phyloP scores from a whole-genome alignment of 202 grass and related monocot species.

The Tripidium arundinaceum region DNA sequence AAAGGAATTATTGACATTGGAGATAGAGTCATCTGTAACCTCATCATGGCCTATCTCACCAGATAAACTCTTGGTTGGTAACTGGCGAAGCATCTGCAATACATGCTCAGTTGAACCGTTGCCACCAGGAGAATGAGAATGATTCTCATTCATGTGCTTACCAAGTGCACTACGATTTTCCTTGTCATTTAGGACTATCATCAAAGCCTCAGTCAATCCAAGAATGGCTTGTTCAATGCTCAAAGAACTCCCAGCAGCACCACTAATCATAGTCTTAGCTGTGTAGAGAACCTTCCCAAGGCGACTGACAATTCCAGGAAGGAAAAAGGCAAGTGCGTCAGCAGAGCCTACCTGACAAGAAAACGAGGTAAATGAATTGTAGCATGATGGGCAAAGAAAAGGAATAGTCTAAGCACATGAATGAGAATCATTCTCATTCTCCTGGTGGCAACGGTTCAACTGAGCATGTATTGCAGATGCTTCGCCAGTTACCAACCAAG shows the following conservation, averaged over 20 bases:
- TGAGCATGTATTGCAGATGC: no score
- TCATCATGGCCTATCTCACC: no score
- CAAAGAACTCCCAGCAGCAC: constrained; percentile 73
- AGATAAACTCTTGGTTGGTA: no score
- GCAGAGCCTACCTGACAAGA: constrained; percentile 81
- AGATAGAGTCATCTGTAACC: no score
- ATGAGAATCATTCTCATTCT: constrained; percentile 31
- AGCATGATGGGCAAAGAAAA: constrained; percentile 2
- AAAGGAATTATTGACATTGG: no score
- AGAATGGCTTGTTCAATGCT: constrained; percentile 73
- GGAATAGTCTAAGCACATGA: neutral
- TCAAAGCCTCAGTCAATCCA: constrained; percentile 83
- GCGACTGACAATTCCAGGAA: constrained; percentile 86
- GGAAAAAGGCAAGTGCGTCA: constrained; percentile 91
- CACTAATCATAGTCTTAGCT: constrained; percentile 65
- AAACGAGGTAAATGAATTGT: constrained; percentile 31
- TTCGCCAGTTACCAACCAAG: no score
- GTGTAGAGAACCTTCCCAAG: constrained; percentile 75
- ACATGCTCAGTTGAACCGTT: no score
- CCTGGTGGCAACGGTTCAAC: no score
- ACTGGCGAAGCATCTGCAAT: no score
- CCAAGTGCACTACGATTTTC: constrained; percentile 52
- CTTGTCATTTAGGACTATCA: constrained; percentile 78
- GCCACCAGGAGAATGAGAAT: no score
- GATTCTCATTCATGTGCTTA: constrained; percentile 27